Evolutionary conservation across 495 filamentous ascomycete genomes (phyloP).

Genomic region (Hypomontagnella submonticulosa): DNA sequence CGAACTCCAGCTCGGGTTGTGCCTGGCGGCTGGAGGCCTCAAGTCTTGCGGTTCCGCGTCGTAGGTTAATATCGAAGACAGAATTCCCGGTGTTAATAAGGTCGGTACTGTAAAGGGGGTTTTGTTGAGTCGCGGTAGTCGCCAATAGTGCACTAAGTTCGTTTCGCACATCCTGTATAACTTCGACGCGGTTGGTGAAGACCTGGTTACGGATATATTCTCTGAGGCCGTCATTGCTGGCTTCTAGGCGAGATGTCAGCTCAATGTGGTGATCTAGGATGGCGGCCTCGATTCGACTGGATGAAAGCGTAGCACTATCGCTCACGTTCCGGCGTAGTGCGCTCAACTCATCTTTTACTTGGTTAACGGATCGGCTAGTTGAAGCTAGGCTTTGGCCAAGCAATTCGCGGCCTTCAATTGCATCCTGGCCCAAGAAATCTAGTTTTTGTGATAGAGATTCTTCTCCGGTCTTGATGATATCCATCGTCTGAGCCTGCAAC

Average conservation of each 20-base stretch:
- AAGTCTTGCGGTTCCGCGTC: slow-evolving; percentile 2
- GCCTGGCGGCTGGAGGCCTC: background rate
- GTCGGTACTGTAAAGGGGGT: background rate
- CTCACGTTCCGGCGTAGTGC: background rate
- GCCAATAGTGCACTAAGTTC: background rate
- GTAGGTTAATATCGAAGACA: background rate
- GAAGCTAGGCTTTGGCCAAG: background rate
- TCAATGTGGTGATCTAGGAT: background rate
- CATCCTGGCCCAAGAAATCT: background rate
- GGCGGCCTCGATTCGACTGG: background rate
- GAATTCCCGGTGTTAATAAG: background rate
- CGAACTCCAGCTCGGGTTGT: background rate
- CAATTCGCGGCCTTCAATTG: background rate
- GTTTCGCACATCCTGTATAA: background rate
- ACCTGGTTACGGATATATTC: background rate
- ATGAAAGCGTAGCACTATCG: background rate
- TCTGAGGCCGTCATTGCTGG: background rate
- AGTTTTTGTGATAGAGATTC: background rate
- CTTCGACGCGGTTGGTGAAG: background rate
- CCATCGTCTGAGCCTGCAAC: background rate
- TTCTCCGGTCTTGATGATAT: background rate
- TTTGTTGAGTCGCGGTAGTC: background rate
- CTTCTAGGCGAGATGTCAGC: background rate
- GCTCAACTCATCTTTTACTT: background rate
- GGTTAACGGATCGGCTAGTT: background rate